A percentile compares a stretch with the other conserved stretches of the same genome.
These are phyloP conservation scores for Odonthalia washingtoniensis DNA, from an alignment of 31 red algal genomes.

Conservation along the genomic window DNA sequence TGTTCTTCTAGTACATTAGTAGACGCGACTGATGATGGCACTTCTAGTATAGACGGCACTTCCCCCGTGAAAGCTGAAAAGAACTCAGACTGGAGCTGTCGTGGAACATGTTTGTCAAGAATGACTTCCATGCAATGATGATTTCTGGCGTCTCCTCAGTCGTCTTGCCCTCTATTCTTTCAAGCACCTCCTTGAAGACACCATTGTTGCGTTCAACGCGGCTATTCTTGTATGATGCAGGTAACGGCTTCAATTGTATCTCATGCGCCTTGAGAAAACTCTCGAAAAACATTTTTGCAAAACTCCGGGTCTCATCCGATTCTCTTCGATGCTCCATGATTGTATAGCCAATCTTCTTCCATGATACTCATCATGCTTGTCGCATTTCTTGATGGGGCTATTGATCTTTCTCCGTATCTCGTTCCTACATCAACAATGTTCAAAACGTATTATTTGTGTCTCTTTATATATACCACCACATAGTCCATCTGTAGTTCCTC, in stretches of 20 bases:
- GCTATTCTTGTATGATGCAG: conserved; percentile 1
- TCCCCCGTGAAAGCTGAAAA: not conserved
- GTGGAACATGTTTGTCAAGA: too few relatives aligned
- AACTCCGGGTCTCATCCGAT: conserved; percentile 31
- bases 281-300: not conserved
- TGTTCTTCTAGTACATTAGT: not conserved
- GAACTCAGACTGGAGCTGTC: not conserved
- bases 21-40: not conserved
- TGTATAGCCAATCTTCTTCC: conserved; percentile 27
- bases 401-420: conserved; percentile 27
- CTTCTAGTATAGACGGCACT: not conserved
- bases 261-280: conserved; percentile 17
- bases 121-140: not conserved
- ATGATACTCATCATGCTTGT: not conserved
- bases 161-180: not conserved
- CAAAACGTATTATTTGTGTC: conserved; percentile 21
- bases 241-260: conserved; percentile 11
- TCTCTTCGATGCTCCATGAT: not conserved
- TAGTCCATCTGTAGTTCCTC: not conserved
- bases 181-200: not conserved
- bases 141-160: conserved; percentile 7
- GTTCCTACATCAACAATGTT: conserved; percentile 32
- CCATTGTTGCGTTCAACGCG: conserved; percentile 33
- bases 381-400: not conserved
- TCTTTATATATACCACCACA: too few relatives aligned